Base-by-base conservation (phyloP, 108 stramenopile species). In the Conticribra weissflogii region DNA sequence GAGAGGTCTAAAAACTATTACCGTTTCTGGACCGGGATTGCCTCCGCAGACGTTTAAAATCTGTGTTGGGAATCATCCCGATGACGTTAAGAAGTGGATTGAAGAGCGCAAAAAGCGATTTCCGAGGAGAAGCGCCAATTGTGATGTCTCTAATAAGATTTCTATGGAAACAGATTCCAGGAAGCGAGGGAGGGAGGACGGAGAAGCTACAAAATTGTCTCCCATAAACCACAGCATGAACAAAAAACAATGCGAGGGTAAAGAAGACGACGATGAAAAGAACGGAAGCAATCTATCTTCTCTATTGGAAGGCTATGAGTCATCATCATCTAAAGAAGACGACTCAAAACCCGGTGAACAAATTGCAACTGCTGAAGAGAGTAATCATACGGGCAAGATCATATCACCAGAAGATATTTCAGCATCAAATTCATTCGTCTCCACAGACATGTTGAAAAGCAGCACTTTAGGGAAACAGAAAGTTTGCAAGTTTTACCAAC, bases 1-100 rank as follows among this genome's bases (percentile, higher is more conserved):
- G 27, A 63, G 85, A 25, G 94, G 94, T 23, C 86, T 95, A 62
- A 95, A 95, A 69, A 86, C 83, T 14, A 80, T 95, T 44, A 86
- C 88, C 8, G 78, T 95, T 1, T 81, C 86, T 16, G 75, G 88
- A 29, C 94, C 91, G 17, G 91, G 91, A 22, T 88, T 89, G 61
- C 86, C 80, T 3, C 72, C 83, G 0, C 91, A 89, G 66, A 74
- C 78, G 72, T 95, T 91, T 68, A 81, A 81, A 46, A 89, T 95
- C 45, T 95, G 94, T 70, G 94, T 95, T 8, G 94, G 94, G 0
- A 85, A 95, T 76, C 86, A 89, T 58, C 94, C 94, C 8, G 89
- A 95, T 48, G 94, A 95, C 78, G 78, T 95, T 8, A 54, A 85
- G 66, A 59, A 79, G 48, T 95, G 94, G 94, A 95, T 95, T 62